Conservation (phyloP, 225 moss, liverwort and hornwort genomes). For the Lunularia cruciata region DNA sequence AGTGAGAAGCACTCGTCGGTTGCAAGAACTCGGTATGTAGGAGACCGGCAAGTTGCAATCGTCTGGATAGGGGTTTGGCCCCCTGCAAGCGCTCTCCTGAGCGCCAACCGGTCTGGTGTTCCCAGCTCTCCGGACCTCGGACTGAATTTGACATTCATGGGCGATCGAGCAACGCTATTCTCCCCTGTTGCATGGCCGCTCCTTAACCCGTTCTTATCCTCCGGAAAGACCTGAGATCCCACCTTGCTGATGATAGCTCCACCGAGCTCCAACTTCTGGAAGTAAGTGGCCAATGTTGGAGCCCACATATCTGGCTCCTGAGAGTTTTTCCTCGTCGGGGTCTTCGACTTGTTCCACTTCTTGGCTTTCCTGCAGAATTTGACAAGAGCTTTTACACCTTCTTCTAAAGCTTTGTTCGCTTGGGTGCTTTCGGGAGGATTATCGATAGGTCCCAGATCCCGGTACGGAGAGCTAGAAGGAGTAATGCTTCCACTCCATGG, state of each 20-base stretch:
- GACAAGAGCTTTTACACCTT: constrained; percentile 63
- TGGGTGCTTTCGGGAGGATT: constrained; percentile 28
- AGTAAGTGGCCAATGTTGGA: constrained; percentile 59
- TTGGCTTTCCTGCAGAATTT: constrained; percentile 50
- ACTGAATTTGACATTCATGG: constrained; percentile 30
- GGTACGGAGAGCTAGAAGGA: constrained; percentile 35
- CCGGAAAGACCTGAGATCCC: constrained; percentile 41
- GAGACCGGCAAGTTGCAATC: constrained; percentile 35
- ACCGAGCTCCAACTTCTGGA: constrained; percentile 44
- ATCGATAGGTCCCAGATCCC: constrained; percentile 32
- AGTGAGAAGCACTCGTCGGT: constrained; percentile 50
- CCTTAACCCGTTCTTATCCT: constrained; percentile 27
- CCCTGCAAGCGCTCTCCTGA: constrained; percentile 30
- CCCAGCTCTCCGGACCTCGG: constrained; percentile 36
- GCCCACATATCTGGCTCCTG: constrained; percentile 65
- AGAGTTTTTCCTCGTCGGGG: constrained; percentile 31
- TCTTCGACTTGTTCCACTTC: constrained; percentile 56
- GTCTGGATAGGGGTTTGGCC: constrained; percentile 39
- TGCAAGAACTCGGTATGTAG: constrained; percentile 41
- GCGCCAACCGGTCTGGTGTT: constrained; percentile 41
- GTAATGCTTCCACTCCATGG: constrained; percentile 33
- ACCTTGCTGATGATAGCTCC: constrained; percentile 34
- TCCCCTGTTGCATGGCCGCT: constrained; percentile 15
- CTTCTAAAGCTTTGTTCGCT: constrained; percentile 42
- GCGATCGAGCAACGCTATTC: constrained; percentile 33